phyloP scores from a whole-genome alignment of 2,329 filamentous ascomycete genomes.

The Uncinocarpus reesii region DNA sequence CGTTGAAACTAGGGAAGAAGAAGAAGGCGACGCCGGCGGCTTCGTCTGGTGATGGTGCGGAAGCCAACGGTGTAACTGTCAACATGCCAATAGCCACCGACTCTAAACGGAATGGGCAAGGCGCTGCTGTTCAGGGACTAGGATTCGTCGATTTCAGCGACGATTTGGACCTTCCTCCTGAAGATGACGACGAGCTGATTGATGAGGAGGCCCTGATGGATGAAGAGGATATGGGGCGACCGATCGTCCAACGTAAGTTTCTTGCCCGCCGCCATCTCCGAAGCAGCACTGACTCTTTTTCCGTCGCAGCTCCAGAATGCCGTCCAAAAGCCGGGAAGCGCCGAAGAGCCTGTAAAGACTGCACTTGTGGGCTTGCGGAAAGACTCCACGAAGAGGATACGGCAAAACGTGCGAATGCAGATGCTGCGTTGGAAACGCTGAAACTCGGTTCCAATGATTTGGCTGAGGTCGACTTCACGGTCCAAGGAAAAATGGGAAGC shows the following conservation, averaged over 20 bases:
- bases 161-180: constrained; percentile 47
- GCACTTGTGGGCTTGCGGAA: constrained; percentile 84
- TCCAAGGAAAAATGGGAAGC: constrained; percentile 90
- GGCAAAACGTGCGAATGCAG: constrained; percentile 54
- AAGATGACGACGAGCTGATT: constrained; percentile 71
- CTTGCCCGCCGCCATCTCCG: neutral
- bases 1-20: constrained; percentile 55
- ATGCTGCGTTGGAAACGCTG: constrained; percentile 46
- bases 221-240: constrained; percentile 69
- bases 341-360: constrained; percentile 93
- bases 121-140: constrained; percentile 29
- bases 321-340: constrained; percentile 78
- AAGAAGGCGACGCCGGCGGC: constrained; percentile 34
- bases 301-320: constrained; percentile 64
- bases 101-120: neutral
- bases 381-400: constrained; percentile 77
- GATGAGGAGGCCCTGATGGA: constrained; percentile 82
- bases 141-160: constrained; percentile 60
- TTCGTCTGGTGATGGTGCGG: constrained; percentile 21
- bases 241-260: constrained; percentile 67
- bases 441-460: constrained; percentile 67
- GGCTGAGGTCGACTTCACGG: constrained; percentile 87
- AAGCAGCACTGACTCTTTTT: constrained; percentile 7
- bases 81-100: constrained; percentile 37
- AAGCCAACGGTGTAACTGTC: constrained; percentile 27